Base-by-base conservation (phyloP, 345 rosid species). In the Boechera stricta region DNA sequence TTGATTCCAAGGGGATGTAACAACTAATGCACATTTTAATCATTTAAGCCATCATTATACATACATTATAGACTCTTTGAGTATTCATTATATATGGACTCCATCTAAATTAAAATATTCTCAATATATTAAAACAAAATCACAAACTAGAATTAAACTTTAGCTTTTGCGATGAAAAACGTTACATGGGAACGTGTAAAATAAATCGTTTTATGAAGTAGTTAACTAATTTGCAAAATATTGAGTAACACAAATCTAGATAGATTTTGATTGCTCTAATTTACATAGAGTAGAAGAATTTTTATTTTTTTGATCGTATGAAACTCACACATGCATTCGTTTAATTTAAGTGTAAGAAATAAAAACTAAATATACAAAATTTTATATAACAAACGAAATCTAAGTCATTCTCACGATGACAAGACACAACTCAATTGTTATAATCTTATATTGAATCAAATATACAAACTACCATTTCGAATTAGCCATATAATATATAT, bases 1-100 rank as follows among this genome's bases (percentile, higher is more conserved):
- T 77, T 39, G 68, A 21, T 38, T 65, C 18, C 63, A 77, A 77
- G 80, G 52, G 66, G 60, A n/a, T 55, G 57, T 54, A 62, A 55
- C 66, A 63, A 66, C n/a, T 48, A 64, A 41, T 68, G 16, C 31
- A 47, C 61, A 65, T 71, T 77, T 11, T 15, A 56, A 71, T 77
- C 67, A 64, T 62, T 47, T 18, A 28, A 56, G 55, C 15, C 47
- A 71, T 71, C 72, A 71, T 56, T 38, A 56, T 36, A 47, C 67
- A 56, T 56, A 28, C 18, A 77, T 57, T 47, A 26, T 64, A 64
- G 65, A 70, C 55, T 64, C 44, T 41, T 44, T 44, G 70, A 69
- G 26, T 69, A 54, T 61, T 53, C 49, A 69, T 76, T 1, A 41
- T 41, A 41, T 52, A 41, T 54, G 49, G 8, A 77, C 61, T 64